phyloP scores from a whole-genome alignment of 106 monocot species.

The Allium sativum region DNA sequence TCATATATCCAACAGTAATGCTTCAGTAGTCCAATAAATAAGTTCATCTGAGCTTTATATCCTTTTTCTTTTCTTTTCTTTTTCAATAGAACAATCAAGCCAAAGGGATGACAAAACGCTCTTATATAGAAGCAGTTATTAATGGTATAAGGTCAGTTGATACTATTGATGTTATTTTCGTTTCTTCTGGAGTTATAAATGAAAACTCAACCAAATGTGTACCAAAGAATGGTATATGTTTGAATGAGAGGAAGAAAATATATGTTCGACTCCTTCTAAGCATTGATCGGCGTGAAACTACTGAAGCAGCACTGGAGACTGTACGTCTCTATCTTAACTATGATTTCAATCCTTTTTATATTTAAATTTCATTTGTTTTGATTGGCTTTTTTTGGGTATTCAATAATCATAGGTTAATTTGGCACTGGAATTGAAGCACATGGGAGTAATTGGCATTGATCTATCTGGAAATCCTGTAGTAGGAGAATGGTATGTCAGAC shows the following conservation, averaged over 20 bases:
- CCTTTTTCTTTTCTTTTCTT: not conserved
- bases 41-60: not conserved
- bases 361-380: not conserved
- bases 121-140: conserved; percentile 85
- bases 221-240: conserved; percentile 9
- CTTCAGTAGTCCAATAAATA: no score
- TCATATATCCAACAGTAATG: no score
- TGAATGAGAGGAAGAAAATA: conserved; percentile 57
- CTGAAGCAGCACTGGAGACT: conserved; percentile 80
- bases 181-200: conserved; percentile 15
- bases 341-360: not conserved
- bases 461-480: conserved; percentile 93
- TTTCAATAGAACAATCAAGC: conserved; percentile 56
- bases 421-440: conserved; percentile 68
- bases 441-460: conserved; percentile 88
- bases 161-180: conserved; percentile 47
- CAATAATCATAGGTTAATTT: conserved; percentile 43
- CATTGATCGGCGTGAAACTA: conserved; percentile 85
- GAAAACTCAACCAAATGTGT: conserved; percentile 8
- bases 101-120: conserved; percentile 90
- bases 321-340: conserved; percentile 22
- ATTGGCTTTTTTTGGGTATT: not conserved
- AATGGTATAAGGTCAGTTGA: conserved; percentile 65
- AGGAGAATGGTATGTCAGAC: conserved; percentile 65
- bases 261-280: conserved; percentile 73